These are phyloP conservation scores for Carallia pectinifolia DNA, from an alignment of 345 rosid species.

Conservation along the genomic window DNA sequence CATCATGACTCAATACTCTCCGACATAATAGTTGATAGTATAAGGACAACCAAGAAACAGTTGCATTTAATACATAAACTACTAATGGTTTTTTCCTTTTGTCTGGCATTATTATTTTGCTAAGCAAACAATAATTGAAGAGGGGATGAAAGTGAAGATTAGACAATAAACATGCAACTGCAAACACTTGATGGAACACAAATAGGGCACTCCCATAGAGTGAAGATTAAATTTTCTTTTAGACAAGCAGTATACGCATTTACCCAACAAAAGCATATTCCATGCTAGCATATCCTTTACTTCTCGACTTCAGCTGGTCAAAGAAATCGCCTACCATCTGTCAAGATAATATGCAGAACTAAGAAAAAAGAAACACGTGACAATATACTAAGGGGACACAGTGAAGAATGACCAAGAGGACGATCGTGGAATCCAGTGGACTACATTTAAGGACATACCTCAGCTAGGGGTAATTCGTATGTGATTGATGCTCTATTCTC, in stretches of 20 bases:
- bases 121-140: too few relatives aligned
- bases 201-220: not conserved
- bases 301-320: constrained; percentile 91
- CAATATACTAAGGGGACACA: constrained; percentile 16
- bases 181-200: not conserved
- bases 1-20: too few relatives aligned
- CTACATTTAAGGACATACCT: constrained; percentile 41
- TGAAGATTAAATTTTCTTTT: not conserved
- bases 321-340: constrained; percentile 99
- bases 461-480: constrained; percentile 91
- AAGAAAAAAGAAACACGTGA: too few relatives aligned
- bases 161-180: too few relatives aligned
- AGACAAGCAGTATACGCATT: constrained; percentile 23
- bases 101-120: too few relatives aligned
- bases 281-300: constrained; percentile 99
- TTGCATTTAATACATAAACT: too few relatives aligned
- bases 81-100: too few relatives aligned
- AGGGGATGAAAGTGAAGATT: too few relatives aligned
- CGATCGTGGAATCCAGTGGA: constrained; percentile 4
- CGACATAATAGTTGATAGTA: too few relatives aligned
- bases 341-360: constrained; percentile 15
- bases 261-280: constrained; percentile 87
- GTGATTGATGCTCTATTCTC: constrained; percentile 82
- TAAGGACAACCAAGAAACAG: too few relatives aligned
- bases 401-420: not conserved